A percentile compares a stretch with the other conserved stretches of the same genome.
These are phyloP conservation scores for Penicillium arizonense DNA, from an alignment of 495 filamentous ascomycete genomes.

Conservation along the genomic window DNA sequence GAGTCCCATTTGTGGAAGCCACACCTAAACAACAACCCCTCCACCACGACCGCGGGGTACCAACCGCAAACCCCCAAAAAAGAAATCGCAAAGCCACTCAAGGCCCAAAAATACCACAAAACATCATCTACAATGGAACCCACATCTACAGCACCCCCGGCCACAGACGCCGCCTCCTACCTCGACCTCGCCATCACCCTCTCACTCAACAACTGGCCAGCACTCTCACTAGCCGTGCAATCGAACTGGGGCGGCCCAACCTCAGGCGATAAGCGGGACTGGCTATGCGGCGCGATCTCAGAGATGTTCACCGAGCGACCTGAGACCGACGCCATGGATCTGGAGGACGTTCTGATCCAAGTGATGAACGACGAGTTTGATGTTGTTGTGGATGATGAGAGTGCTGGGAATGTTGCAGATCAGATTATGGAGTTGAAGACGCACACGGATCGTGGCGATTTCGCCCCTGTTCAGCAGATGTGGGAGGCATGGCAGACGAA, in stretches of 20 bases:
- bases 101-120: constrained; percentile 3
- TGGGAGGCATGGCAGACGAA: constrained; percentile 61
- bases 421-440: constrained; percentile 65
- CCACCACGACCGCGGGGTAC: constrained; percentile 13
- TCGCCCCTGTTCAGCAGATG: constrained; percentile 65
- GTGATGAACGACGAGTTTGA: constrained; percentile 97
- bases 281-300: constrained; percentile 87
- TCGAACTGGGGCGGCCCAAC: constrained; percentile 88
- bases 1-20: not conserved
- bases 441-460: constrained; percentile 62
- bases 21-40: not conserved
- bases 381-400: constrained; percentile 85
- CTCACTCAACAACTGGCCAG: constrained; percentile 77
- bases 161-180: constrained; percentile 36
- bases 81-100: constrained; percentile 5
- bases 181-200: constrained; percentile 84
- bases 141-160: constrained; percentile 17
- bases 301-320: constrained; percentile 71
- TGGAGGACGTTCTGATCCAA: constrained; percentile 80
- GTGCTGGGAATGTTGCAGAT: constrained; percentile 68
- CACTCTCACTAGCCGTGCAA: constrained; percentile 81
- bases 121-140: constrained; percentile 23
- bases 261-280: constrained; percentile 84
- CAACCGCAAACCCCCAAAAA: not conserved
- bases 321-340: constrained; percentile 76